Conservation (phyloP, 192 early-diverging fungal species). For the Backusella westeae region DNA sequence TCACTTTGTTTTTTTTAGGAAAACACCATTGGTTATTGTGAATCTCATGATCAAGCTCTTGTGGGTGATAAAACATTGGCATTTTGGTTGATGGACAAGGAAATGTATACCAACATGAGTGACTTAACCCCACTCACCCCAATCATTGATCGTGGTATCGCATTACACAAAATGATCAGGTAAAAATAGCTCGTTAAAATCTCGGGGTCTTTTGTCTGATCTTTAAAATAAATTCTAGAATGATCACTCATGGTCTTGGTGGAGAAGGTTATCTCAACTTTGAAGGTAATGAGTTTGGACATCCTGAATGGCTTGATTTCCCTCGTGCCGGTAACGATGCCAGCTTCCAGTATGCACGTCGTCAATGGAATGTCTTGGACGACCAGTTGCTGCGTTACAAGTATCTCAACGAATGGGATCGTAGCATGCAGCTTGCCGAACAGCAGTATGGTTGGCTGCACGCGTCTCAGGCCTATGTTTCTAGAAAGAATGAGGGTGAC, state of each 20-base stretch:
- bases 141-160: conserved; percentile 90
- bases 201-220: background rate
- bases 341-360: conserved; percentile 91
- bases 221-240: conserved; percentile 34
- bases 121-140: conserved; percentile 74
- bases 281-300: conserved; percentile 98
- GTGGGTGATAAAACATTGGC: conserved; percentile 98
- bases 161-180: conserved; percentile 97
- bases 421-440: conserved; percentile 80
- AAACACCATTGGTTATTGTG: conserved; percentile 90
- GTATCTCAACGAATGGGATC: conserved; percentile 89
- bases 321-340: conserved; percentile 89
- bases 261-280: conserved; percentile 97
- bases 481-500: conserved; percentile 88
- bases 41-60: conserved; percentile 97
- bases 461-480: conserved; percentile 73
- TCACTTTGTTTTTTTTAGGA: conserved; percentile 46
- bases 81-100: conserved; percentile 99
- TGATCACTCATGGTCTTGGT: conserved; percentile 84
- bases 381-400: conserved; percentile 88
- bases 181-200: conserved; percentile 20
- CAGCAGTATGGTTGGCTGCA: conserved; percentile 63
- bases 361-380: conserved; percentile 93
- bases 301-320: conserved; percentile 99
- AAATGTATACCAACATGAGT: conserved; percentile 98